Evolutionary conservation across 768 basidiomycete genomes (phyloP).

Genomic region (Piloderma croceum): DNA sequence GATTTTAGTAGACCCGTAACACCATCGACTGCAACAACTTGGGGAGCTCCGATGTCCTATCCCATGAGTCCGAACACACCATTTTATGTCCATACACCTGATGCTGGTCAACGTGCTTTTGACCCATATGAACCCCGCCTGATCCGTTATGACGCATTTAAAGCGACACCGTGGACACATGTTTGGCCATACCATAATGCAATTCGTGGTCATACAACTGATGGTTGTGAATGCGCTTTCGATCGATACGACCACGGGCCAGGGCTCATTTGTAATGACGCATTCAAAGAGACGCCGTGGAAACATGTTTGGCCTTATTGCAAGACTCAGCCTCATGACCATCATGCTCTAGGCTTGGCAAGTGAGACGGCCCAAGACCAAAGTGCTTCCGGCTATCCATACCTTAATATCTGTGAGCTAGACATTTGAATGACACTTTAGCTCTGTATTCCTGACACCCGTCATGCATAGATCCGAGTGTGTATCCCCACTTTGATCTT

Average conservation of each 20-base stretch:
- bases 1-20: slow-evolving; percentile 35
- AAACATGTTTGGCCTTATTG: too few relatives aligned
- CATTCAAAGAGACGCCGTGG: too few relatives aligned
- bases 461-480: background rate
- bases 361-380: too few relatives aligned
- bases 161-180: slow-evolving; percentile 21
- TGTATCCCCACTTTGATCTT: slow-evolving; percentile 30
- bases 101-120: slow-evolving; percentile 33
- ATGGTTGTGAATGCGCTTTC: too few relatives aligned
- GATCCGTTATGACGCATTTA: slow-evolving; percentile 5
- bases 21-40: slow-evolving; percentile 42
- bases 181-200: slow-evolving; percentile 29
- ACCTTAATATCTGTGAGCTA: slow-evolving; percentile 26
- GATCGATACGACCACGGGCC: too few relatives aligned
- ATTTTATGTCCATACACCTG: slow-evolving; percentile 35
- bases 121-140: slow-evolving; percentile 16
- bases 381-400: slow-evolving; percentile 19
- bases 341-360: too few relatives aligned
- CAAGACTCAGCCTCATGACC: too few relatives aligned
- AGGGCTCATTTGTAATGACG: too few relatives aligned
- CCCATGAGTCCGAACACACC: slow-evolving; percentile 34
- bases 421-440: too few relatives aligned
- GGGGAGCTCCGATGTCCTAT: slow-evolving; percentile 44
- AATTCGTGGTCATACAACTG: slow-evolving; percentile 1
- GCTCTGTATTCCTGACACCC: too few relatives aligned